Evolutionary conservation across 805 yeast genomes (phyloP).

Genomic region (Grigorovia jiainica): DNA sequence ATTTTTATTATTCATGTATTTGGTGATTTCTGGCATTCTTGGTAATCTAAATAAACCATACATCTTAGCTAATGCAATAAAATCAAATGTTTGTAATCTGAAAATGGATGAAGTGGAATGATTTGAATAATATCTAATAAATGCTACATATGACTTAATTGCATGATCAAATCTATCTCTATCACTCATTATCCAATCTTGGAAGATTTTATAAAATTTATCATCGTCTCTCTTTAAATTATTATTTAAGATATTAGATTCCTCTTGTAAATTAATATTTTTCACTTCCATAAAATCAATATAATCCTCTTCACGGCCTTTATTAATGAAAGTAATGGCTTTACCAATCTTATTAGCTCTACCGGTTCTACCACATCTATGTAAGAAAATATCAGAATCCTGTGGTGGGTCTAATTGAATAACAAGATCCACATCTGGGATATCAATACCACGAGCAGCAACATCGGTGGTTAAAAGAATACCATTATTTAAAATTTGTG

Average conservation of each 20-base stretch:
- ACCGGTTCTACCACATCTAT: slow-evolving; percentile 92
- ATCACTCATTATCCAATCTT: slow-evolving; percentile 58
- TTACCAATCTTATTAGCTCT: slow-evolving; percentile 79
- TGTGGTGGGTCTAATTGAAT: slow-evolving; percentile 93
- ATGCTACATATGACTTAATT: slow-evolving; percentile 72
- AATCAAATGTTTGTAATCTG: slow-evolving; percentile 61
- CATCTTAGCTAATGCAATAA: slow-evolving; percentile 58
- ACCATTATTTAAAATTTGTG: slow-evolving; percentile 39
- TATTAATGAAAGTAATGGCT: slow-evolving; percentile 64
- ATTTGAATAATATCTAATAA: slow-evolving; percentile 72
- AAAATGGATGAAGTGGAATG: slow-evolving; percentile 86
- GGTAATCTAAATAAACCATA: slow-evolving; percentile 82
- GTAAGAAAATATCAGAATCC: slow-evolving; percentile 84
- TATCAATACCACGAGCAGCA: slow-evolving; percentile 96
- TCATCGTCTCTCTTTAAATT: slow-evolving; percentile 1
- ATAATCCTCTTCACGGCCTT: slow-evolving; percentile 73
- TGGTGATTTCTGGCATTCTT: slow-evolving; percentile 81
- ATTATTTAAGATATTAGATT: background rate
- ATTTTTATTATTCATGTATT: slow-evolving; percentile 33
- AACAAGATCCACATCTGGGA: slow-evolving; percentile 89
- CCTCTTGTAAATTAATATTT: slow-evolving; percentile 42
- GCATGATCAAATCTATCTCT: slow-evolving; percentile 77
- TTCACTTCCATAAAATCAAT: slow-evolving; percentile 72
- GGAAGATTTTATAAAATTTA: slow-evolving; percentile 23
- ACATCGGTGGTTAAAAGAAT: slow-evolving; percentile 89